phyloP scores from a whole-genome alignment of 805 yeast species.

The Saccharomycopsis olivae region DNA sequence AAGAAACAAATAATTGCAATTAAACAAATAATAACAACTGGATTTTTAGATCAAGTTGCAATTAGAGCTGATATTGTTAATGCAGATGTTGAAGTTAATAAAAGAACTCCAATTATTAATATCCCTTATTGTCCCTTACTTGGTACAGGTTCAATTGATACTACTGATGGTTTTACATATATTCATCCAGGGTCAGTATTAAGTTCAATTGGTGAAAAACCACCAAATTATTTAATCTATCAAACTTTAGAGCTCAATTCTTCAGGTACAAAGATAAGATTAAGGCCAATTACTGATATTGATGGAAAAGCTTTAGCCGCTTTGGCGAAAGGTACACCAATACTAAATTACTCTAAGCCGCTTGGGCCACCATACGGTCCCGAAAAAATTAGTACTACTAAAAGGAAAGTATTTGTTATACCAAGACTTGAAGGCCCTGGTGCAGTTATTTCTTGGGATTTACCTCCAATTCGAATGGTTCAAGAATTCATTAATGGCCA shows the following conservation, averaged over 20 bases:
- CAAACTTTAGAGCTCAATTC: constrained; percentile 47
- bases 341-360: constrained; percentile 83
- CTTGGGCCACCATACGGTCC: constrained; percentile 86
- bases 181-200: constrained; percentile 74
- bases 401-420: constrained; percentile 80
- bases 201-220: constrained; percentile 48
- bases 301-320: constrained; percentile 67
- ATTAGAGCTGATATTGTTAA: constrained; percentile 69
- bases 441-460: constrained; percentile 76
- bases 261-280: constrained; percentile 40
- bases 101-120: constrained; percentile 43
- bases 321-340: constrained; percentile 59
- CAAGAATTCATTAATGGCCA: constrained; percentile 58
- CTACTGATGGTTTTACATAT: constrained; percentile 49
- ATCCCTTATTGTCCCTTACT: too few species aligned
- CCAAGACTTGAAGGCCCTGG: constrained; percentile 89
- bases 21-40: constrained; percentile 88
- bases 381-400: constrained; percentile 48
- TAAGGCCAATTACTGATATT: constrained; percentile 70
- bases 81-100: constrained; percentile 48
- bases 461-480: constrained; percentile 67
- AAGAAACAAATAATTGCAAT: constrained; percentile 62
- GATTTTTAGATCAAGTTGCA: constrained; percentile 85
- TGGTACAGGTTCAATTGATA: constrained; percentile 39
- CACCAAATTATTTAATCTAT: constrained; percentile 73